Conservation (phyloP, 2,329 filamentous ascomycete genomes). For the Ceratocystis alfenasii region DNA sequence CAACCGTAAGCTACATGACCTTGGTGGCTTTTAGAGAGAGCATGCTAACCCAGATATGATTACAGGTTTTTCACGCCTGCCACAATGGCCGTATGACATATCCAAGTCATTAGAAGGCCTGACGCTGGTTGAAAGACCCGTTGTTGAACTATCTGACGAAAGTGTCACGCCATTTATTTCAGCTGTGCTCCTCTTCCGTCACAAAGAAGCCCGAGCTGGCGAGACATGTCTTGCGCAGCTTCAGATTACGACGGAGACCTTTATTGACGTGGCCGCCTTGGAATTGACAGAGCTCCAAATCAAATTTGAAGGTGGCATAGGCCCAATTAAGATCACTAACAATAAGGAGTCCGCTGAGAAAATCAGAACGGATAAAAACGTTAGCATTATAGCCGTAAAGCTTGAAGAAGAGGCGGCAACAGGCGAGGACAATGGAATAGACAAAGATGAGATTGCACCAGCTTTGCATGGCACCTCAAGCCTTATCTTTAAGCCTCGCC, state of each 20-base stretch:
- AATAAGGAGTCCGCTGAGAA: slow-evolving; percentile 23
- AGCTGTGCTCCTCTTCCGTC: slow-evolving; percentile 46
- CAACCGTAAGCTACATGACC: slow-evolving; percentile 36
- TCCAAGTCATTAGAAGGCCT: slow-evolving; percentile 44
- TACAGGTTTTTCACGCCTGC: slow-evolving; percentile 42
- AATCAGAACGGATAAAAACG: slow-evolving; percentile 24
- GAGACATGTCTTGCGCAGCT: slow-evolving; percentile 48
- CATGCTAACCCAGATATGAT: slow-evolving; percentile 9
- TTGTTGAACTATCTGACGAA: slow-evolving; percentile 40
- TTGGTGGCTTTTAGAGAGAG: not conserved
- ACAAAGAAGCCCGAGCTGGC: slow-evolving; percentile 49
- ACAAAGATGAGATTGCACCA: slow-evolving; percentile 26
- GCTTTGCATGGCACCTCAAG: slow-evolving; percentile 19
- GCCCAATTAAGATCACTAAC: slow-evolving; percentile 42
- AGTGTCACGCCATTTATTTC: slow-evolving; percentile 42
- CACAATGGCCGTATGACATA: slow-evolving; percentile 51
- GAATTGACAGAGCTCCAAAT: slow-evolving; percentile 41
- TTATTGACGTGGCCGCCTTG: slow-evolving; percentile 41
- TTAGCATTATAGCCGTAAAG: slow-evolving; percentile 26
- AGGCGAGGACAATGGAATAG: slow-evolving; percentile 25
- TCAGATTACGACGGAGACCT: slow-evolving; percentile 44
- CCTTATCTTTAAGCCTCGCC: slow-evolving; percentile 38
- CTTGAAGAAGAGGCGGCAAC: slow-evolving; percentile 29
- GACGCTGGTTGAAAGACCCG: slow-evolving; percentile 34
- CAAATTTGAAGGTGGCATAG: slow-evolving; percentile 46